These are phyloP conservation scores for Alternaria ethzedia DNA, from an alignment of 2,329 filamentous ascomycete genomes.

Conservation along the genomic window DNA sequence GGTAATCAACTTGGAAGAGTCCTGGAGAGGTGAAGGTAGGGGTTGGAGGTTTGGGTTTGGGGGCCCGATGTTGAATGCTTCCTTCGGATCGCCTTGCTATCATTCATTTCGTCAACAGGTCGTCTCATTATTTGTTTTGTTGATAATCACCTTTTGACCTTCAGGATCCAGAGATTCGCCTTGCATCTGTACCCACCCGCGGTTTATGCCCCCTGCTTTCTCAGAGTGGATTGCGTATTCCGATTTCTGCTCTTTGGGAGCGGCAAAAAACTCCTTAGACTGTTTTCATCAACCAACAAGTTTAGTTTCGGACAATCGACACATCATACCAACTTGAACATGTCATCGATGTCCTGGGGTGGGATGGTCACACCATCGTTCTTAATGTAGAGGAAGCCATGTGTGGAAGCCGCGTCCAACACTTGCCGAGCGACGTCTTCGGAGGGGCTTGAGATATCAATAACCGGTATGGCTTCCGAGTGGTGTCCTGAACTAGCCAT, in stretches of 20 bases:
- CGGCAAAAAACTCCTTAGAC: conserved; percentile 76
- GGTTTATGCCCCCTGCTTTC: conserved; percentile 67
- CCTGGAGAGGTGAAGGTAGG: conserved; percentile 68
- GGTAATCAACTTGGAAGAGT: conserved; percentile 66
- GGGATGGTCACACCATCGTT: conserved; percentile 75
- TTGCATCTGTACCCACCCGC: conserved; percentile 88
- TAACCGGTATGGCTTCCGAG: conserved; percentile 69
- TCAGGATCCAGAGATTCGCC: conserved; percentile 86
- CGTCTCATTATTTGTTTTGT: fast-evolving
- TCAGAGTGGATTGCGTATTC: conserved; percentile 74
- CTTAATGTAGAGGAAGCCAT: conserved; percentile 90
- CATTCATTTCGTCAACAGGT: background rate
- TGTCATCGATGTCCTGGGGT: conserved; percentile 67
- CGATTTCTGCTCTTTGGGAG: conserved; percentile 74
- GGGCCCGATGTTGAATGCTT: conserved; percentile 90
- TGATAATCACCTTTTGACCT: conserved; percentile 64
- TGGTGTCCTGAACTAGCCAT: conserved; percentile 21
- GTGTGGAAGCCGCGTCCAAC: conserved; percentile 78
- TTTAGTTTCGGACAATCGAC: background rate
- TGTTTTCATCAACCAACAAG: conserved; percentile 39
- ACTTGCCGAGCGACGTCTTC: conserved; percentile 69
- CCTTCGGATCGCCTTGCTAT: conserved; percentile 76
- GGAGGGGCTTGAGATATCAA: conserved; percentile 74
- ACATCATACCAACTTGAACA: conserved; percentile 73
- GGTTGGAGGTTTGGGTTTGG: conserved; percentile 73